Evolutionary conservation across 192 early-diverging fungal genomes (phyloP).

Genomic region (Jimgerdemannia lactiflua): DNA sequence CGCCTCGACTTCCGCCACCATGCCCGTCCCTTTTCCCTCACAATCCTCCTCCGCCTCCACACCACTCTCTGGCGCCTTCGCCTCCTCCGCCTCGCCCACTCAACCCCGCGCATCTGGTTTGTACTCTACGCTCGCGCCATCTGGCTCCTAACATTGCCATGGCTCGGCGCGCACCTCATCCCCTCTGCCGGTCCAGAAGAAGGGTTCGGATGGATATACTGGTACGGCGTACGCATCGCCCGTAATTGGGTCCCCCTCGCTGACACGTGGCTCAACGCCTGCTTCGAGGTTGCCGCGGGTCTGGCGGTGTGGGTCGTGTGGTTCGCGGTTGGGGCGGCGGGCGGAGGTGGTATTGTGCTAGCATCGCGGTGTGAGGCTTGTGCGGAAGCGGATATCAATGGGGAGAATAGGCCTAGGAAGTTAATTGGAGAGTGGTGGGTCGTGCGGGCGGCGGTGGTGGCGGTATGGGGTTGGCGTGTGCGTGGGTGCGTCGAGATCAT

Average conservation of each 20-base stretch:
- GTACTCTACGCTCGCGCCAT: slow-evolving; percentile 29
- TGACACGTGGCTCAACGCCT: slow-evolving; percentile 46
- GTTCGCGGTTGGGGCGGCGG: background rate
- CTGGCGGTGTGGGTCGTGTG: slow-evolving; percentile 25
- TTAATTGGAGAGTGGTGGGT: background rate
- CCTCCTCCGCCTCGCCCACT: slow-evolving; percentile 16
- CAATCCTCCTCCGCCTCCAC: background rate
- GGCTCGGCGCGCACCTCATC: slow-evolving; percentile 71
- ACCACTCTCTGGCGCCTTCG: slow-evolving; percentile 57
- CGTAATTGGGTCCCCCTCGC: slow-evolving; percentile 47
- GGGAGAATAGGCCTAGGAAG: background rate
- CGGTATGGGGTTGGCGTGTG: background rate
- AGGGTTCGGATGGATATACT: slow-evolving; percentile 48
- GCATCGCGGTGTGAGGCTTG: background rate
- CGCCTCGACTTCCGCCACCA: background rate
- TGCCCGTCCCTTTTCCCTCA: background rate
- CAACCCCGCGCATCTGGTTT: slow-evolving; percentile 27
- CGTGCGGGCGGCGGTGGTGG: background rate
- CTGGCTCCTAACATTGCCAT: slow-evolving; percentile 51
- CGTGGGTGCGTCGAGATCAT: background rate
- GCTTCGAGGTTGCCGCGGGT: slow-evolving; percentile 29
- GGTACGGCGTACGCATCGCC: slow-evolving; percentile 44
- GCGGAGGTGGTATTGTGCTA: background rate
- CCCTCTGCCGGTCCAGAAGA: slow-evolving; percentile 39
- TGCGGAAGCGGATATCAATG: background rate